Evolutionary conservation across 495 filamentous ascomycete genomes (phyloP), one percentile per base, ranked within the genome.

Genomic region (Talaromyces ruber): DNA sequence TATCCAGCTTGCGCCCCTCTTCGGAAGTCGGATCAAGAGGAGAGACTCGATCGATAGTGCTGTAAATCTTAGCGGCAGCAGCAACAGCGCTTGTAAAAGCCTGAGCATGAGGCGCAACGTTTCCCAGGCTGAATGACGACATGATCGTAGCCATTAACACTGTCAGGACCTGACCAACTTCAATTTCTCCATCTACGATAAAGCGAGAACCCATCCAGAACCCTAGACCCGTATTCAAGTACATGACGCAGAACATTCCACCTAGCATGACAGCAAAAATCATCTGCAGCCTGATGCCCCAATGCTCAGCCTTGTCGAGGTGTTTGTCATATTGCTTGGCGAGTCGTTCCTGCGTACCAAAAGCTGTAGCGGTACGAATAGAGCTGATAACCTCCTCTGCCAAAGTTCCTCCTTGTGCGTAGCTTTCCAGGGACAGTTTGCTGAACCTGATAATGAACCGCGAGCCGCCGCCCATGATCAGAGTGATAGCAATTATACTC

Each of bases 351-450:
- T 98, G 92, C 0, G 92, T 97, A 62, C 88, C 89, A 67, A 97
- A 98, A 8, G 94, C 94, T 5, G 87, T 86, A n/a, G 92, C 89
- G 70, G 95, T 97, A 37, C 94, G 84, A 65, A 97, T 88, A 7
- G 92, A 96, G 68, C 89, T 93, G 69, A 98, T 86, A 61, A 97
- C 93, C 74, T 98, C 94, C 71, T 98, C 94, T 0, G 91, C 93
- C 21, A 98, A 82, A 0, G 88, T 92, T 53, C 93, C 93, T 67
- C 92, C 93, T 16, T 85, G 77, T 52, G 89, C 92, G 66, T 93
- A 93, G 4, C 89, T 83, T 51, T 87, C 79, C 55, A 97, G 78
- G 30, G 90, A 87, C 50, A 85, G 71, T 70, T 89, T 92, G 70
- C 86, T 91, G 68, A 80, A 94, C 67, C 87, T 91, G 68, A 92